Evolutionary conservation across 2,329 filamentous ascomycete genomes (phyloP).

Genomic region (Pestalotiopsis sp.): DNA sequence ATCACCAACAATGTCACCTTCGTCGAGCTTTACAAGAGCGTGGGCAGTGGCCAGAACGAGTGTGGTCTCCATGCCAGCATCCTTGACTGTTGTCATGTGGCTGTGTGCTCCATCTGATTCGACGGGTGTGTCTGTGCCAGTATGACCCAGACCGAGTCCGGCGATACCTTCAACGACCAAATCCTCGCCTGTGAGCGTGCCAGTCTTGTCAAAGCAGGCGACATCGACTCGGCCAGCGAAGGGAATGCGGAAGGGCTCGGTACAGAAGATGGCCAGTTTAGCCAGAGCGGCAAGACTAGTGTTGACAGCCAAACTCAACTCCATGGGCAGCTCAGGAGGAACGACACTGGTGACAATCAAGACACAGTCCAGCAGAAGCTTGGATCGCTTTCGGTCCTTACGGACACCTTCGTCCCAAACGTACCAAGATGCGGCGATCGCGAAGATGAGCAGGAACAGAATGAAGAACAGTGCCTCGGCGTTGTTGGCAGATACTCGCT

Average conservation of each 20-base stretch:
- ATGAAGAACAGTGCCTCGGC: conserved; percentile 96
- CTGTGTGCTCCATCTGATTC: conserved; percentile 84
- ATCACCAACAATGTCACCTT: conserved; percentile 95
- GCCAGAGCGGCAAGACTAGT: conserved; percentile 93
- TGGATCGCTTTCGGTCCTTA: conserved; percentile 94
- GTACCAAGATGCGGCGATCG: conserved; percentile 97
- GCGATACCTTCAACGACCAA: conserved; percentile 96
- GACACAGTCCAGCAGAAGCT: conserved; percentile 94
- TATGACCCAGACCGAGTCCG: conserved; percentile 74
- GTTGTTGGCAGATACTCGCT: conserved; percentile 98
- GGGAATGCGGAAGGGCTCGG: conserved; percentile 97
- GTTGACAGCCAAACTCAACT: conserved; percentile 95
- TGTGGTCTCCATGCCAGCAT: conserved; percentile 79
- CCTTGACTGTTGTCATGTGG: conserved; percentile 70
- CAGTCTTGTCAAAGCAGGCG: conserved; percentile 98
- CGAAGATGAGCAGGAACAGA: conserved; percentile 92
- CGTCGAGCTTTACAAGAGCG: conserved; percentile 92
- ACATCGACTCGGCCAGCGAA: conserved; percentile 94
- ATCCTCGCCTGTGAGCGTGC: conserved; percentile 94
- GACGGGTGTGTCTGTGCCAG: conserved; percentile 63
- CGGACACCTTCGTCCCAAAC: conserved; percentile 96
- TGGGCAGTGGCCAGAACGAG: conserved; percentile 94
- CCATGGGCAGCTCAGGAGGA: conserved; percentile 98
- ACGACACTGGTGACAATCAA: conserved; percentile 98
- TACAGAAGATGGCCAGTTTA: conserved; percentile 97